Evolutionary conservation across 805 yeast species (phyloP), one percentile per base, ranked within the genome.

Genomic region (Blastobotrys terrestris): DNA sequence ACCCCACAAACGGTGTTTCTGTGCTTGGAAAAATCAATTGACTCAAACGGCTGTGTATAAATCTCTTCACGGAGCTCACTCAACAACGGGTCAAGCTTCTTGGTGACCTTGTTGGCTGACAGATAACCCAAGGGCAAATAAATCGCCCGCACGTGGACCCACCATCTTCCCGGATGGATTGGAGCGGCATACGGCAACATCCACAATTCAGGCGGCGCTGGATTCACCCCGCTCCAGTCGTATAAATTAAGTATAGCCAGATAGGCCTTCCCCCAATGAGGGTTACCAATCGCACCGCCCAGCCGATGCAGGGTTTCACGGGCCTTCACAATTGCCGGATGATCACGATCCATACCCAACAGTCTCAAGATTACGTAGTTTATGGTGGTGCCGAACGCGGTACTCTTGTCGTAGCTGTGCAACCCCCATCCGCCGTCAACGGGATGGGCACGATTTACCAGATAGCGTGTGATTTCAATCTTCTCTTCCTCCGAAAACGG

Each of bases 401-500:
- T 94, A 6, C 94, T 83, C 66, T 92, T 94, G 66, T 94, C 99
- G 49, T 81, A 83, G 3, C 90, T 80, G 66, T 94, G 97, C 40
- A 94, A 74, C 0, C 99, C 99, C 99, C 99, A 94, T 1, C 99
- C 99, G n/a, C 99, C 99, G 68, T 94, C 99, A 0, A 91, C 96
- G 0, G 97, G 97, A 66, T 94, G 97, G 0, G 97, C 84, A 0
- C 88, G 79, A 66, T 94, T 94, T n/a, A 89, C 87, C 15, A 94
- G 70, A 64, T 91, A 94, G 54, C 99, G 76, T 22, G 86, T 80
- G 63, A 94, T 69, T 68, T 94, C 99, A 13, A 71, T 69, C 57
- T 74, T 74, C 61, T 77, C 79, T 40, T 79, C 83, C 31, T 81
- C 83, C 0, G 91, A 84, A 39, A 94, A 85, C 8, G 78, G 79